Evolutionary conservation across 805 yeast species (phyloP).

Genomic region (Wickerhamiella azymoides): DNA sequence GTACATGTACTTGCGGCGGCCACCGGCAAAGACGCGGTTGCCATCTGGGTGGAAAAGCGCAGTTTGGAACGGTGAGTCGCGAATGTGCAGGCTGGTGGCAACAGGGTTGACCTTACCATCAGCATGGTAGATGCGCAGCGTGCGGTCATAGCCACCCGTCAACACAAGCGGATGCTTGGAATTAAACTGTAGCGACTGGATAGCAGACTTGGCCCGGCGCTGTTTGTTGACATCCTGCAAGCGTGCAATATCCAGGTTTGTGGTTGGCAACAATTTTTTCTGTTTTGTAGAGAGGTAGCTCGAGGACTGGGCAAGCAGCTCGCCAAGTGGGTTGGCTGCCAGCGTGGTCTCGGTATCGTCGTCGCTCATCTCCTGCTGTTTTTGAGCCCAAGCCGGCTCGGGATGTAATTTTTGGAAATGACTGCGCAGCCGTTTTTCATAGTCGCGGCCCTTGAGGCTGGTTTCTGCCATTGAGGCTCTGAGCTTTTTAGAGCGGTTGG

Average conservation of each 20-base stretch:
- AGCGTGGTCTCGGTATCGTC: conserved; percentile 15
- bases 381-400: conserved; percentile 64
- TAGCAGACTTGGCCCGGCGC: conserved; percentile 57
- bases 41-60: conserved; percentile 49
- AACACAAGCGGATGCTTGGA: conserved; percentile 66
- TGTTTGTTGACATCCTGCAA: conserved; percentile 74
- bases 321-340: conserved; percentile 23
- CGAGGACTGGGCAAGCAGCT: conserved; percentile 22
- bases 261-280: conserved; percentile 46
- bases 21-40: conserved; percentile 61
- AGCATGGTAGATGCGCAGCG: conserved; percentile 73
- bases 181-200: conserved; percentile 81
- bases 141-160: conserved; percentile 87
- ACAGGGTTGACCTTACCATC: conserved; percentile 76
- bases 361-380: conserved; percentile 8
- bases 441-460: conserved; percentile 43
- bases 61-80: conserved; percentile 66
- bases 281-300: conserved; percentile 27
- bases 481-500: conserved; percentile 56
- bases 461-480: conserved; percentile 46
- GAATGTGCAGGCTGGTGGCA: conserved; percentile 68
- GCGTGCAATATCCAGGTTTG: conserved; percentile 60
- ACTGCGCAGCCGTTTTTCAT: conserved; percentile 48
- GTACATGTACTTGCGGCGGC: conserved; percentile 83
- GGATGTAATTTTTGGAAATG: conserved; percentile 68